phyloP scores from a whole-genome alignment of 345 rosid genomes.

The Boechera retrofracta region DNA sequence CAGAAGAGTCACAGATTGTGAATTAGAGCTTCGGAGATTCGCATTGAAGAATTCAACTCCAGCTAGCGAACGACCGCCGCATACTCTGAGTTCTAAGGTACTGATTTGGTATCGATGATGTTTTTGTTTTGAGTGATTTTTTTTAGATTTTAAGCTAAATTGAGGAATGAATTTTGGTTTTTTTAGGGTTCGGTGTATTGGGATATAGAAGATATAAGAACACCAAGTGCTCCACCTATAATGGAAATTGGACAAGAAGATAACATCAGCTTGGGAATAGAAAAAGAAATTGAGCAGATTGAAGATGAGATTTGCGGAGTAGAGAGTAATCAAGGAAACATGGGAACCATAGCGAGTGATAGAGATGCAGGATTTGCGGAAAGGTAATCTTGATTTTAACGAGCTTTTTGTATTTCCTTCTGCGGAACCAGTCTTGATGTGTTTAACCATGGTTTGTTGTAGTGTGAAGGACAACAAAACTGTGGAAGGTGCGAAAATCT shows the following conservation, averaged over 20 bases:
- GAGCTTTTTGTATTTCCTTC: not conserved
- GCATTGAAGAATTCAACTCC: slow-evolving; percentile 49
- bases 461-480: slow-evolving; percentile 47
- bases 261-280: slow-evolving; percentile 45
- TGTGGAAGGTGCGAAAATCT: slow-evolving; percentile 49
- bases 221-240: slow-evolving; percentile 96
- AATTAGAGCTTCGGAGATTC: slow-evolving; percentile 39
- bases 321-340: slow-evolving; percentile 38
- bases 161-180: slow-evolving; percentile 8
- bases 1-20: slow-evolving; percentile 69
- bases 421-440: not conserved
- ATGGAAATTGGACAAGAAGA: slow-evolving; percentile 59
- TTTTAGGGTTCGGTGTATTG: slow-evolving; percentile 52
- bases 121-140: not conserved
- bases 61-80: slow-evolving; percentile 53
- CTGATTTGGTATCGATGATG: not conserved
- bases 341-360: slow-evolving; percentile 36
- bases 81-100: slow-evolving; percentile 54
- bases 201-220: slow-evolving; percentile 61
- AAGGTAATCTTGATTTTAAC: slow-evolving; percentile 55
- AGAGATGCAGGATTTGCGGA: slow-evolving; percentile 50
- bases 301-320: slow-evolving; percentile 44
- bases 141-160: not conserved
- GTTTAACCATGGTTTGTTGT: slow-evolving; percentile 36
- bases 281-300: slow-evolving; percentile 46